Evolutionary conservation across 345 rosid species (phyloP), one percentile per base, ranked within the genome.

Genomic region (Citrus trifoliata): DNA sequence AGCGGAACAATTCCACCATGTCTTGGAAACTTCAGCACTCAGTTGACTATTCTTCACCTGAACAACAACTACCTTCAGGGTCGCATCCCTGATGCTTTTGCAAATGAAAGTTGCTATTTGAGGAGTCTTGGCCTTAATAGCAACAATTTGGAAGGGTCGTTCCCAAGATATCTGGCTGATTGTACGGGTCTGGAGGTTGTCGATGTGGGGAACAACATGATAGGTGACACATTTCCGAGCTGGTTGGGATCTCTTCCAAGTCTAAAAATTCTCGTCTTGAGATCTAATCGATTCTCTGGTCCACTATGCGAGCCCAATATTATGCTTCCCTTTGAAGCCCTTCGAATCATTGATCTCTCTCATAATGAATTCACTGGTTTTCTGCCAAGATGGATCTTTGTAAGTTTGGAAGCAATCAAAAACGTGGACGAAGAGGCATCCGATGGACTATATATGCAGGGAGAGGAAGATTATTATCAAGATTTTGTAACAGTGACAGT

Each of bases 211-310:
- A 63, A 71, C 53, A 82, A 85, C 67, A n/a, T 2, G 18, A 64
- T 83, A 9, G 78, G 27, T 2, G 80, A 73, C 67, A 22, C 61
- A 4, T 85, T 82, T 63, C 84, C 82, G 0, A 16, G 30, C 18
- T 82, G 80, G 77, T 67, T 83, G 65, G 69, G 66, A 33, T 38
- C 65, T 0, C 76, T 38, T 51, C 75, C 79, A 12, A n/a, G 8
- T 4, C 64, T 82, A 1, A 0, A 0, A 38, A 10, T 67, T 84
- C 1, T 27, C 0, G 13, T 53, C 2, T 10, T 84, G 2, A 24
- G 48, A 8, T n/a, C 7, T 13, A 84, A 84, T 28, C 30, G 48
- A 51, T 64, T 80, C 10, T 63, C 61, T 32, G 80, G 76, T 24
- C 42, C 74, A 10, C 56, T 75, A 2, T 3, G 25, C 5, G 4